Conservation (phyloP, 1,284 basidiomycete genomes). For the Exobasidium rhododendri region DNA sequence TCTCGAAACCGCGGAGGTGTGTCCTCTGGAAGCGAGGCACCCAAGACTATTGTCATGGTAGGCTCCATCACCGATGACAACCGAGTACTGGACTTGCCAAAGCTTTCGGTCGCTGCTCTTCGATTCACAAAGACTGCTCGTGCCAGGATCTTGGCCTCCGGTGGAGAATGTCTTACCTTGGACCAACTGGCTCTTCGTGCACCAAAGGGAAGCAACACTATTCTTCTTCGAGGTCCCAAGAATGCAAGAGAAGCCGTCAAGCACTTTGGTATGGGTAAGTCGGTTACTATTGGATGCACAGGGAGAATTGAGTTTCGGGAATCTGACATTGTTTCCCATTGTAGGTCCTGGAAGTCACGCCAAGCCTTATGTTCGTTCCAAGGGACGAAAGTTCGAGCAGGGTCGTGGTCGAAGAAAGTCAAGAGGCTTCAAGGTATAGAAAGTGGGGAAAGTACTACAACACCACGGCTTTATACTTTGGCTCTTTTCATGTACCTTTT, state of each 20-base stretch:
- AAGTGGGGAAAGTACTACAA: background rate
- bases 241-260: slow-evolving; percentile 89
- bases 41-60: slow-evolving; percentile 83
- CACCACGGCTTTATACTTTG: no score
- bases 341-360: slow-evolving; percentile 64
- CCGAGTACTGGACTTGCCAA: slow-evolving; percentile 80
- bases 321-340: no score
- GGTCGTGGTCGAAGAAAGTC: slow-evolving; percentile 59
- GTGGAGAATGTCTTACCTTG: slow-evolving; percentile 90
- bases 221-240: slow-evolving; percentile 86
- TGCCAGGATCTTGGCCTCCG: slow-evolving; percentile 90
- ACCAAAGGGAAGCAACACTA: slow-evolving; percentile 91
- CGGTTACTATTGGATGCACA: no score
- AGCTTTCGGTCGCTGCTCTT: slow-evolving; percentile 88
- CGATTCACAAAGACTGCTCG: slow-evolving; percentile 89
- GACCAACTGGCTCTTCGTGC: slow-evolving; percentile 93
- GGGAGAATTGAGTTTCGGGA: no score
- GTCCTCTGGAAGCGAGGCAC: slow-evolving; percentile 39
- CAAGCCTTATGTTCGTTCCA: slow-evolving; percentile 87
- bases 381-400: slow-evolving; percentile 81
- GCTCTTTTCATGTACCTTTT: no score
- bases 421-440: slow-evolving; percentile 56
- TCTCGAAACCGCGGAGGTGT: slow-evolving; percentile 52
- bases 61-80: slow-evolving; percentile 95
- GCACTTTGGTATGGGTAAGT: slow-evolving; percentile 80